Evolutionary conservation across 1,139 yeast species (phyloP).

Genomic region (Arxiozyma heterogenica): DNA sequence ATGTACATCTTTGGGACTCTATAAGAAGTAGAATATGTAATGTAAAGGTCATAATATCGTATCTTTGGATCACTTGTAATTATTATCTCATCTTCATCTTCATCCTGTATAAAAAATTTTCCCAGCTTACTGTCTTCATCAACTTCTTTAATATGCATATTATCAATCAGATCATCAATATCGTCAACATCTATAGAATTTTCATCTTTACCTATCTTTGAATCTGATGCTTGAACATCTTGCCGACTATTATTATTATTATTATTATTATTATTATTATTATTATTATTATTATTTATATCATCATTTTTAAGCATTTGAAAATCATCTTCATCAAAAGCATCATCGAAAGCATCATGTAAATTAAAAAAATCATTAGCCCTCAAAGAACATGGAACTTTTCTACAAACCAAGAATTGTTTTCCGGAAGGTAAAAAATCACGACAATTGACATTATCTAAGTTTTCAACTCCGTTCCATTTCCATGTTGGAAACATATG

Average conservation of each 20-base stretch:
- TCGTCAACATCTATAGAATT: conserved; percentile 27
- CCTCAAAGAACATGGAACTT: conserved; percentile 77
- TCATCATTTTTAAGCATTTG: conserved; percentile 16
- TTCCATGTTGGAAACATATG: conserved; percentile 95
- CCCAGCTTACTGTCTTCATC: conserved; percentile 19
- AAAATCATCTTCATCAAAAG: conserved; percentile 23
- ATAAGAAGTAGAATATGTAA: conserved; percentile 88
- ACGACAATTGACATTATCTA: conserved; percentile 27
- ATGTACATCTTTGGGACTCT: conserved; percentile 92
- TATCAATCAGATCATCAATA: conserved; percentile 36
- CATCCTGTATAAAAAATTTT: conserved; percentile 28
- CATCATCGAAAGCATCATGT: conserved; percentile 4
- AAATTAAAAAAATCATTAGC: conserved; percentile 50
- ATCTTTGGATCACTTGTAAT: conserved; percentile 35
- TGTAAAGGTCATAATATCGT: conserved; percentile 78
- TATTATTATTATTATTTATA: not conserved
- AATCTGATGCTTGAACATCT: not conserved
- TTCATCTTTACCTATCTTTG: conserved; percentile 1
- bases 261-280: not conserved
- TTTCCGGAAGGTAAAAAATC: conserved; percentile 78
- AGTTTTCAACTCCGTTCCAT: conserved; percentile 46
- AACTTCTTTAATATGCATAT: conserved; percentile 34
- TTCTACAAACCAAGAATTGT: conserved; percentile 77
- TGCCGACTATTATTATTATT: conserved; percentile 5
- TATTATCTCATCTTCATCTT: conserved; percentile 36